Base-by-base conservation (phyloP, 2,329 filamentous ascomycete species). In the Phaeosphaeria sp. region DNA sequence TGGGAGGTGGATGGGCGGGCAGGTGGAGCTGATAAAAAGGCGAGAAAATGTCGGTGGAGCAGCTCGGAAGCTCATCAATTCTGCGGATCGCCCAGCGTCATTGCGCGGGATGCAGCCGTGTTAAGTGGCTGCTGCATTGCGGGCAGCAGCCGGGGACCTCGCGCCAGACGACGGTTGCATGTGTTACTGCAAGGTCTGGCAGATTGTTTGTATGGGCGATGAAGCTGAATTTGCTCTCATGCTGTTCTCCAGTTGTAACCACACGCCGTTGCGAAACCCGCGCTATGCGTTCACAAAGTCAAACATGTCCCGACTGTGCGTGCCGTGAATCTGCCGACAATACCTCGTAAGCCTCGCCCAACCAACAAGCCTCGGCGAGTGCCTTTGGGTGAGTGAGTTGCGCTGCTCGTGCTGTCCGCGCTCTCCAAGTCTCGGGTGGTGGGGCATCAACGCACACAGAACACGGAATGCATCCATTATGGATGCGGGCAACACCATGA, bases 1-100 rank as follows among this genome's bases (percentile, higher is more conserved):
- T 71, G 68, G 64, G 63, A 74, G 72, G 75, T 70, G 74, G 70
- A 76, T 67, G 71, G 71, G 66, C 60, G 61, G 66, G 59, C 61
- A 56, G 59, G 60, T 64, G 63, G 60, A 69, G 68, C 73, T 77
- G 63, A 62, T 65, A 68, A 67, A 62, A 65, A 60, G 55, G 60
- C 55, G 62, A 49, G 54, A 62, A 36, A 36, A 36, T 30, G 52
- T 53, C 56, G 53, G 58, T 55, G 65, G 60, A 55, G 53, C 50
- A 57, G 51, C 51, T 55, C 54, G 39, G 54, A 55, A 52, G 48
- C 49, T n/a, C 42, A 25, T 36, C 42, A 49, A 49, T 47, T 36
- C 51, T 47, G 51, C 50, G 46, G 54, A 25, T 51, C 57, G 41
- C 44, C 42, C n/a, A 44, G 42, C 42, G 50, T 60, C 58, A 56